Percentiles rank a stretch among this genome's conserved stretches.
Evolutionary conservation across 179 eudicot genomes (phyloP).

Genomic region (Spergularia azorica): DNA sequence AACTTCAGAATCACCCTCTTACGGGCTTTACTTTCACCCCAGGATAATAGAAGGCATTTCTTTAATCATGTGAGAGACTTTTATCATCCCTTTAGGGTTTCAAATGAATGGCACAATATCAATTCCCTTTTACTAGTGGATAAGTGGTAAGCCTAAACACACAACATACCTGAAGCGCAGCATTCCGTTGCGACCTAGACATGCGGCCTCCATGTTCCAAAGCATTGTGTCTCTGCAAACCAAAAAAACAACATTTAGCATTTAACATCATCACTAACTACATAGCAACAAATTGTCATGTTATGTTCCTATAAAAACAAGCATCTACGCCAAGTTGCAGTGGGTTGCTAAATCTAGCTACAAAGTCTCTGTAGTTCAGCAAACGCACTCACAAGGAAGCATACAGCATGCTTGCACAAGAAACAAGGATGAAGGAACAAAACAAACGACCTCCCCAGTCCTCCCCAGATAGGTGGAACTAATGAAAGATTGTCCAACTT

Average conservation of each 20-base stretch:
- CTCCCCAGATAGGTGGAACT: too few species aligned
- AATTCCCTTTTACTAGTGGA: not conserved
- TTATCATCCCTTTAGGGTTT: not conserved
- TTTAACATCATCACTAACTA: too few species aligned
- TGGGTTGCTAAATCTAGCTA: too few species aligned
- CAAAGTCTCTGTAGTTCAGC: too few species aligned
- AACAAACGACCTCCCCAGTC: too few species aligned
- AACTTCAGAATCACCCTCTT: not conserved
- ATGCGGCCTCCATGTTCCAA: constrained; percentile 95
- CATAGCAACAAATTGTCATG: too few species aligned
- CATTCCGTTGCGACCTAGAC: constrained; percentile 94
- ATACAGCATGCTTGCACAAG: not conserved
- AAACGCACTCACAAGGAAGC: too few species aligned
- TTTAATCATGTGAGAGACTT: not conserved
- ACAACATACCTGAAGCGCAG: constrained; percentile 77
- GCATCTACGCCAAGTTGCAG: too few species aligned
- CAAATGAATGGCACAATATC: not conserved
- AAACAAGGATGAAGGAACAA: not conserved
- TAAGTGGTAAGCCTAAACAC: constrained; percentile 5
- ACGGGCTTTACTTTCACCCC: not conserved
- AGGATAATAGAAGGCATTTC: not conserved
- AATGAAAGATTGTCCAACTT: too few species aligned
- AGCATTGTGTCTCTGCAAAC: constrained; percentile 80
- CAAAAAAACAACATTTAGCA: constrained; percentile 9
- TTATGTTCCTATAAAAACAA: too few species aligned